Evolutionary conservation across 768 basidiomycete genomes (phyloP).

Genomic region (Tricholoma bakamatsutake): DNA sequence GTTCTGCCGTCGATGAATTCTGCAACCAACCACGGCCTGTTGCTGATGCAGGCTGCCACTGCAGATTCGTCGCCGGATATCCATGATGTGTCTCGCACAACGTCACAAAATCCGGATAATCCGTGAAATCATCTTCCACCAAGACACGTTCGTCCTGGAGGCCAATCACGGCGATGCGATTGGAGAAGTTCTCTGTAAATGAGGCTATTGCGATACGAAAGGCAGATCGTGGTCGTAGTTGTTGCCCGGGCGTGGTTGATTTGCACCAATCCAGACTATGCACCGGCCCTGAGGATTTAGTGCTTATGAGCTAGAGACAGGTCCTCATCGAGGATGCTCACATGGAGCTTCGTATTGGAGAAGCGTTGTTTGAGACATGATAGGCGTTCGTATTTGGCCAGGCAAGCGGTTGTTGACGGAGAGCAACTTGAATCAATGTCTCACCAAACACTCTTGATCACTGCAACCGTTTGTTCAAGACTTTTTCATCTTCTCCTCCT

Average conservation of each 20-base stretch:
- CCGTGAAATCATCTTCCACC: conserved; percentile 76
- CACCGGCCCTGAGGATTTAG: conserved; percentile 60
- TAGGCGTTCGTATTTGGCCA: neutral
- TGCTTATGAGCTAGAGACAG: conserved; percentile 5
- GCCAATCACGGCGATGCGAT: conserved; percentile 73
- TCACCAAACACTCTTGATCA: conserved; percentile 1
- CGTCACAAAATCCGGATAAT: conserved; percentile 83
- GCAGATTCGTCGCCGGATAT: conserved; percentile 90
- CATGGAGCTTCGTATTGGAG: conserved; percentile 85
- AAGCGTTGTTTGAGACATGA: conserved; percentile 65
- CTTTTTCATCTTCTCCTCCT: conserved; percentile 20
- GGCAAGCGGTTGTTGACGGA: conserved; percentile 4
- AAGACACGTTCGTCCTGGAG: conserved; percentile 85
- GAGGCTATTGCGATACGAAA: conserved; percentile 87
- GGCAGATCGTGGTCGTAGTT: conserved; percentile 64
- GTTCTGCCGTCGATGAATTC: conserved; percentile 63
- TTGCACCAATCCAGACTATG: conserved; percentile 89
- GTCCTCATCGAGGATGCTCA: conserved; percentile 32
- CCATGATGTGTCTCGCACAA: conserved; percentile 81
- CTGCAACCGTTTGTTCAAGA: conserved; percentile 16
- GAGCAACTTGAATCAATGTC: no score
- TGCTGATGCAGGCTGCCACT: conserved; percentile 84
- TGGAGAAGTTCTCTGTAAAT: conserved; percentile 77
- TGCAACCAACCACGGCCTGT: conserved; percentile 61
- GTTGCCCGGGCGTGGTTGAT: conserved; percentile 66